Evolutionary conservation across 441 rosid species (phyloP), one percentile per base, ranked within the genome.

Genomic region (Populus hybrid): DNA sequence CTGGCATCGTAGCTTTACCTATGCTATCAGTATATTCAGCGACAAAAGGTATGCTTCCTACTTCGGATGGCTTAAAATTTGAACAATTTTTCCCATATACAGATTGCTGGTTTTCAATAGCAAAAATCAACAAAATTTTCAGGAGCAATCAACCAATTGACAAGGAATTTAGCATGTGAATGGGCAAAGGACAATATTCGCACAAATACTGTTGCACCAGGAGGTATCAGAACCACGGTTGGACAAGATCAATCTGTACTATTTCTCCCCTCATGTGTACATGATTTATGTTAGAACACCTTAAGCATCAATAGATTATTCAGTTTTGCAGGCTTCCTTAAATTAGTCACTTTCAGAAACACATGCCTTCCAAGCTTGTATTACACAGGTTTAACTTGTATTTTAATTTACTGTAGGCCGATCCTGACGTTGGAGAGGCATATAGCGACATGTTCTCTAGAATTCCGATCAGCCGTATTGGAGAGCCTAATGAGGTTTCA

Each of bases 131-230:
- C 12, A 10, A 40, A 40, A 10, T 11, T 40, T 20, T 40, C 85
- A 93, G 99, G 87, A 71, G 98, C 97, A 77, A 88, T 92, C 61
- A 92, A 93, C 85, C 97, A 93, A 77, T 79, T 93, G 53, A 86
- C 99, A 23, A 92, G 82, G 76, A 89, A 86, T 77, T 87, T 95
- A 87, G 99, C 96, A 61, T 93, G 97, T 12, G 98, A 95, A 71
- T 91, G 98, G 99, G 97, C 99, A 35, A 85, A 83, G 9, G 97
- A 95, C 86, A 91, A 91, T 69, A 93, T 93, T 73, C 87, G 98
- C 70, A 88, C 90, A 24, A 95, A 95, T 75, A 69, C 84, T n/a
- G 90, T 93, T 36, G 92, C 97, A 1, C 97, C 99, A 4, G 89
- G 93, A 89, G 86, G 83, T 66, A 94, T 68, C 82, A 90, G 70